A percentile compares a stretch with the other conserved stretches of the same genome.
phyloP scores from a whole-genome alignment of 805 yeast genomes.

The Lachancea quebecensis region DNA sequence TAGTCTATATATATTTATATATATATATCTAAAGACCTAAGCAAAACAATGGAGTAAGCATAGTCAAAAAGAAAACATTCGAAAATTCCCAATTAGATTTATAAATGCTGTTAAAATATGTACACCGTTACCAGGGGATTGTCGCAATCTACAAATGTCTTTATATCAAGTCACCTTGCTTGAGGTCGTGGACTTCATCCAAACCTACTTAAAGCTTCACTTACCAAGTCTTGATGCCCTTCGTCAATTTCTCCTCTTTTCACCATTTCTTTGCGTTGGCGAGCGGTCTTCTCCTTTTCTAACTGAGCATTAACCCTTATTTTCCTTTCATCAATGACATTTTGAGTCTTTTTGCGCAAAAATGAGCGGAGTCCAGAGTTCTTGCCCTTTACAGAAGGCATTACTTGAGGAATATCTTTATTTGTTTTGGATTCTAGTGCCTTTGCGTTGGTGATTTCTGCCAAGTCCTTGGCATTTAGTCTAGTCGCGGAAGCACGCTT shows the following conservation, averaged over 20 bases:
- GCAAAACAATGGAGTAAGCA: background rate
- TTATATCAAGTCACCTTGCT: background rate
- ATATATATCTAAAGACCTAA: background rate
- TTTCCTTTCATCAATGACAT: constrained; percentile 81
- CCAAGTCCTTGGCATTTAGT: constrained; percentile 52
- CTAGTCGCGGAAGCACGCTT: constrained; percentile 57
- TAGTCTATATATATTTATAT: background rate
- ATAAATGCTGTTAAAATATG: background rate
- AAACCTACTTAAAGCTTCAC: constrained; percentile 38
- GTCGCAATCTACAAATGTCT: background rate
- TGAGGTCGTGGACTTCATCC: constrained; percentile 1
- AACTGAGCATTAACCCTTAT: constrained; percentile 68
- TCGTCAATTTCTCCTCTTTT: constrained; percentile 47
- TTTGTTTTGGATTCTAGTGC: constrained; percentile 34
- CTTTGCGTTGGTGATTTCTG: constrained; percentile 35
- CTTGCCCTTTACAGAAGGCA: constrained; percentile 67
- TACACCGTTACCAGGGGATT: background rate
- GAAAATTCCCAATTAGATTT: background rate
- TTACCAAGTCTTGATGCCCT: constrained; percentile 39
- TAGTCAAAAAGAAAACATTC: too few species aligned
- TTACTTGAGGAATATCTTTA: constrained; percentile 48
- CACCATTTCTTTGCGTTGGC: constrained; percentile 44
- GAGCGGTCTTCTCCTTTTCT: constrained; percentile 63
- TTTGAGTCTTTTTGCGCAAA: constrained; percentile 74
- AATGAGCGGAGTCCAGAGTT: constrained; percentile 78